Conservation (phyloP, 768 basidiomycete genomes). For the Leccinum boreale region DNA sequence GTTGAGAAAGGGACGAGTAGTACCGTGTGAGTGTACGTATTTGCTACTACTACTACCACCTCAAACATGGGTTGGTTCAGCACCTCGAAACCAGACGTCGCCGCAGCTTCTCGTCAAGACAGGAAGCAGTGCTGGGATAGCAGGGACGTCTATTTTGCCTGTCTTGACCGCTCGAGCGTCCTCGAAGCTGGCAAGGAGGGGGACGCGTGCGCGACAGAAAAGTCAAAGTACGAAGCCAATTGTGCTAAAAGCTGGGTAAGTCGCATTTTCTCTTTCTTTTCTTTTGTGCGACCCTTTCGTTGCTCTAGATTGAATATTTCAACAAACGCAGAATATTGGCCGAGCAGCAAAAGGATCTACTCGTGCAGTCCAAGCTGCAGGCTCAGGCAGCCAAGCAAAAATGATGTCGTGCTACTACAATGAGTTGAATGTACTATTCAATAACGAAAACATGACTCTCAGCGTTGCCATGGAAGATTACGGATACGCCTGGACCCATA, state of each 20-base stretch:
- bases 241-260: constrained; percentile 92
- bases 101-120: constrained; percentile 44
- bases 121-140: constrained; percentile 83
- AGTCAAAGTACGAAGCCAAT: constrained; percentile 57
- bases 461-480: not conserved
- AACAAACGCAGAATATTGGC: constrained; percentile 85
- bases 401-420: constrained; percentile 1
- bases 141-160: constrained; percentile 81
- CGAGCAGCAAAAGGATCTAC: constrained; percentile 71
- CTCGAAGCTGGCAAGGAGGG: constrained; percentile 74
- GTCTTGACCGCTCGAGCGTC: constrained; percentile 68
- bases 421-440: not conserved
- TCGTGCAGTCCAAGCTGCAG: constrained; percentile 45
- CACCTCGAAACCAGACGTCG: constrained; percentile 35
- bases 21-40: constrained; percentile 13
- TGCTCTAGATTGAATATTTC: constrained; percentile 83
- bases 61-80: constrained; percentile 36
- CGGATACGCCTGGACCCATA: not conserved
- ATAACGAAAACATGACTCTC: not conserved
- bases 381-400: constrained; percentile 29
- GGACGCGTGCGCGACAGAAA: constrained; percentile 54
- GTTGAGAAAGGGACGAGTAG: not conserved
- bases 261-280: constrained; percentile 8
- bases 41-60: not conserved
- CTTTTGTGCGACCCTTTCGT: not conserved